Evolutionary conservation across 2,329 filamentous ascomycete genomes (phyloP).

Genomic region (Fusarium kyushuense): DNA sequence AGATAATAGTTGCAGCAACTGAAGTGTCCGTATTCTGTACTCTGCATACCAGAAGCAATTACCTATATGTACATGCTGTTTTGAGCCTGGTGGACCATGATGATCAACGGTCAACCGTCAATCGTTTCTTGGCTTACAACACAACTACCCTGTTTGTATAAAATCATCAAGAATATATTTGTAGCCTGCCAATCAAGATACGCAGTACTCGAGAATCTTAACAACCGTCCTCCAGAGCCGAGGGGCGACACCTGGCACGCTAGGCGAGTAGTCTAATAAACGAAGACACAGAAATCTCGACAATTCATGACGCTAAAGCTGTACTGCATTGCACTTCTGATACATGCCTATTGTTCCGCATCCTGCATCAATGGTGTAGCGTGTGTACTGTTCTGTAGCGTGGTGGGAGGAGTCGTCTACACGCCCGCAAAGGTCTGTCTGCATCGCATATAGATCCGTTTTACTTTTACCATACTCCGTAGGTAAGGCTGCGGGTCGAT

Average conservation of each 20-base stretch:
- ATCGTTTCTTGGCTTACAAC: constrained; percentile 22
- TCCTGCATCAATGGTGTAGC: constrained; percentile 24
- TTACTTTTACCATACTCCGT: background rate
- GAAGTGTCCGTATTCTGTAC: background rate
- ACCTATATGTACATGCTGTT: background rate
- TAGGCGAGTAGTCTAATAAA: constrained; percentile 17
- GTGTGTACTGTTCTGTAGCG: constrained; percentile 4
- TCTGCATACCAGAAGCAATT: background rate
- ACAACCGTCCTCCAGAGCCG: constrained; percentile 21
- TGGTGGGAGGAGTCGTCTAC: background rate
- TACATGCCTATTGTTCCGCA: constrained; percentile 11
- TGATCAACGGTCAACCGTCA: constrained; percentile 5
- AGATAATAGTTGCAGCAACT: background rate
- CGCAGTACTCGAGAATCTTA: constrained; percentile 3
- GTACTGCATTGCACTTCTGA: constrained; percentile 2
- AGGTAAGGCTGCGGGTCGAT: constrained; percentile 11
- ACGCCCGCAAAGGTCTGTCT: constrained; percentile 21
- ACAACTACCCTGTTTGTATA: constrained; percentile 1
- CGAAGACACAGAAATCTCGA: constrained; percentile 14
- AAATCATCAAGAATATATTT: constrained; percentile 9
- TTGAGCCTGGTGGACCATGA: constrained; percentile 6
- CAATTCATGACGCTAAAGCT: constrained; percentile 22
- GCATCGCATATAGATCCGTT: background rate
- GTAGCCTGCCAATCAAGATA: constrained; percentile 12
- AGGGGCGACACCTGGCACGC: constrained; percentile 34